Evolutionary conservation across 495 filamentous ascomycete genomes (phyloP), one percentile per base, ranked within the genome.

Genomic region (Aspergillus haitiensis): DNA sequence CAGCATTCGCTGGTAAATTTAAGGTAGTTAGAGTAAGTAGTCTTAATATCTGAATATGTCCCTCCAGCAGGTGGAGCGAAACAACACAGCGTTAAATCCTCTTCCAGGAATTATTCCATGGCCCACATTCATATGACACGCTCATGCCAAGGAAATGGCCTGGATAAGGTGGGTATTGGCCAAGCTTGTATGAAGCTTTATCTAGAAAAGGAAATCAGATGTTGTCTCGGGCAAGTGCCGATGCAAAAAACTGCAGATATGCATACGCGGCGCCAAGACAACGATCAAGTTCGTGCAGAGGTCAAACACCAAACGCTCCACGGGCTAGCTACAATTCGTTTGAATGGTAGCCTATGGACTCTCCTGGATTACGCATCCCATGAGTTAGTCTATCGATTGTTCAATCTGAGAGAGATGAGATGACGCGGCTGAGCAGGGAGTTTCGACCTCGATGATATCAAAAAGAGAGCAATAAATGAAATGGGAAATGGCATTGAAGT

Each of bases 241-340:
- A n/a, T 40, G 37, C 11, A 40, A 16, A 10, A 8, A 16, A 5
- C 42, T 16, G 42, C 42, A 8, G 12, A 16, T 5, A 46, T 13
- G 18, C 56, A 52, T 66, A 66, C 64, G 64, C 54, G 64, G 64
- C 60, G 64, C 64, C 64, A 63, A 66, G 60, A 57, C 50, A 48
- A 45, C 37, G 33, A 42, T 42, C 18, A 27, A 13, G 36, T 21
- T 27, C 13, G 36, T 40, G 36, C 31, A 42, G 52, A 42, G 51
- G 7, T 32, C 8, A 21, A 31, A 18, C 15, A 27, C 39, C 21
- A 18, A 33, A 45, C 44, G 32, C 36, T 21, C 27, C 37, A 11
- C n/a, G 8, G 15, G 7, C 37, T 45, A 55, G 48, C 15, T 39
- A 39, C 42, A 51, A 31, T 35, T 51, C 39, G 31, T 11, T 6